Conservation (phyloP, 768 basidiomycete species). For the Agrocybe pediades region DNA sequence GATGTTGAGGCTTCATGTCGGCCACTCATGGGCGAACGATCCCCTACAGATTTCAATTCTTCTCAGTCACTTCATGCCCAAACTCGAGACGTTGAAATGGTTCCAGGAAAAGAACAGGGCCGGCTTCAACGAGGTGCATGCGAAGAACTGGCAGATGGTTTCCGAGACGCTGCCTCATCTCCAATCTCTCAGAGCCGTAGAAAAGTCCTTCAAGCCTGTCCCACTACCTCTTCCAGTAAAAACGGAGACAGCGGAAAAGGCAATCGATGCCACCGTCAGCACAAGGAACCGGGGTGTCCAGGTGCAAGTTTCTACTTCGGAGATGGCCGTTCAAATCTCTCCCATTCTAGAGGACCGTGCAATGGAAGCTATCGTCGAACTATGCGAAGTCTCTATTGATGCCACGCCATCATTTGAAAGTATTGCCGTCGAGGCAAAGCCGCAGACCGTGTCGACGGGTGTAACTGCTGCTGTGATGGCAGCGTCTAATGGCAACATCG, state of each 20-base stretch:
- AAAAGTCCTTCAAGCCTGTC: constrained; percentile 45
- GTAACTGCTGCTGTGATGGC: constrained; percentile 39
- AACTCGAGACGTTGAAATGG: constrained; percentile 69
- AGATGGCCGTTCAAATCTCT: constrained; percentile 36
- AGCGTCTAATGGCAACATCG: constrained; percentile 1
- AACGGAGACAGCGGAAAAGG: constrained; percentile 42
- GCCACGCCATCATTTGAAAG: constrained; percentile 47
- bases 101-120: constrained; percentile 79
- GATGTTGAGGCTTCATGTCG: constrained; percentile 70
- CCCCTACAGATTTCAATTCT: constrained; percentile 71
- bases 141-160: constrained; percentile 68
- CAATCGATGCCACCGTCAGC: constrained; percentile 43
- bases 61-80: constrained; percentile 77
- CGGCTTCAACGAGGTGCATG: constrained; percentile 67
- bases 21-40: constrained; percentile 73
- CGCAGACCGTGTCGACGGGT: constrained; percentile 42
- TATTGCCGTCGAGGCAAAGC: constrained; percentile 55
- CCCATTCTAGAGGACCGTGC: constrained; percentile 32
- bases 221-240: constrained; percentile 14
- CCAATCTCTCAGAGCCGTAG: constrained; percentile 63
- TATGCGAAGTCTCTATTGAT: constrained; percentile 43
- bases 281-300: constrained; percentile 33
- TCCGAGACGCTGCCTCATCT: constrained; percentile 72
- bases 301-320: constrained; percentile 29
- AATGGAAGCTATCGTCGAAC: constrained; percentile 35